Base-by-base conservation (phyloP, 208 protist genomes). In the Acanthamoeba rhysodes region DNA sequence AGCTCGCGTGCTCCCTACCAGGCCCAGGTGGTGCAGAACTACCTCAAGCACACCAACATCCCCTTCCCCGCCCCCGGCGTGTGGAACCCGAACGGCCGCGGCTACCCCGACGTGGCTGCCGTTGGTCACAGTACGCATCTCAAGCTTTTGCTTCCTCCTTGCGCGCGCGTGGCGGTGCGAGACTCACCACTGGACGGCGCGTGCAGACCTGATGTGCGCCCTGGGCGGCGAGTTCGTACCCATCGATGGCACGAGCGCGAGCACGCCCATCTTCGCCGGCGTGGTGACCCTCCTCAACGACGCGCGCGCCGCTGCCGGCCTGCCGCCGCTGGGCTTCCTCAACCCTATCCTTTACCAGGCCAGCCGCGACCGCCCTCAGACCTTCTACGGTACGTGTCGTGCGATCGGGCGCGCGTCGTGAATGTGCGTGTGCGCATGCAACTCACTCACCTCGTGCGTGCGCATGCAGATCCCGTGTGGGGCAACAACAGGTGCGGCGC, bases 61-160 rank as follows among this genome's bases (percentile, higher is more conserved):
- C 82, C 82, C 82, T 90, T 90, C 34, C 82, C 82, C 20, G 45
- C 82, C 29, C 14, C 41, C 34, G 62, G 24, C 62, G 62, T 93
- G 18, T 96, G 50, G 27, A 97, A 96, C 68, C 34, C 41, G 4
- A 50, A 59, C 8, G 95, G 95, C 59, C 74, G 97, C 45, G 96
- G 57, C 20, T 97, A 94, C 82, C 96, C 96, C n/a, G 96, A 97
- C 90, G 57, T 97, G 18, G 32, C 94, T 37, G 85, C 78, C 48
- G 62, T 96, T 16, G 88, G 53, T 18, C 66, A 93, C 70, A 93
- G 72, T 80, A 22, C 55, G 55, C 24, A 2, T 7, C 4, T 9
- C 32, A 6, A 14, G 16, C 62, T 2, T 68, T 32, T 14, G 29
- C 24, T 3, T 68, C 24, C 8, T 68, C 24, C 27, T 32, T 68